Percentiles rank a stretch among this genome's conserved stretches.
Conservation (phyloP, 1,284 basidiomycete genomes). For the Cutaneotrichosporon spelunceum region DNA sequence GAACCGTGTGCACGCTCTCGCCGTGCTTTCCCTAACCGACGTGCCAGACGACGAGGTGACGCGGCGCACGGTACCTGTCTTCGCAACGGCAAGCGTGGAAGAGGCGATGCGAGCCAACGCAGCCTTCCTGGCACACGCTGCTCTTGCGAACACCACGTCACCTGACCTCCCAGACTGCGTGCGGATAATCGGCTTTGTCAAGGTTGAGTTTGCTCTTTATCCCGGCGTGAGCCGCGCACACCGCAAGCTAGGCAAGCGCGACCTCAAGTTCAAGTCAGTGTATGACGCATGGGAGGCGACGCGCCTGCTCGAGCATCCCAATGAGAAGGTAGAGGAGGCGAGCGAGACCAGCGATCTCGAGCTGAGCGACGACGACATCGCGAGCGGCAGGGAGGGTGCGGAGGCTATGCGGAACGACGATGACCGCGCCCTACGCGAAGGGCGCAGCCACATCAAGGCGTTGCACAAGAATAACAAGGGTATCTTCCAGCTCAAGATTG, state of each 20-base stretch:
- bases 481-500: constrained; percentile 50
- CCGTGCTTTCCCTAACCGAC: constrained; percentile 35
- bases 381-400: constrained; percentile 12
- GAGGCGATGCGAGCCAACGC: constrained; percentile 25
- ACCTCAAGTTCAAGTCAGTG: constrained; percentile 41
- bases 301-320: constrained; percentile 9
- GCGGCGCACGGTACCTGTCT: constrained; percentile 35
- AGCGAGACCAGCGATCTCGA: constrained; percentile 10
- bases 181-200: constrained; percentile 34
- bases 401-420: constrained; percentile 24
- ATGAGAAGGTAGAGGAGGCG: neutral
- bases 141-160: neutral
- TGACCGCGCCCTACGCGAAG: constrained; percentile 30
- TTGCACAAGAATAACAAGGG: constrained; percentile 43
- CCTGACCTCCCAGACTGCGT: neutral
- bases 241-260: constrained; percentile 39
- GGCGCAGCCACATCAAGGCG: constrained; percentile 40
- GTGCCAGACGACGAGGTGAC: constrained; percentile 33
- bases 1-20: constrained; percentile 38
- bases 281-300: constrained; percentile 49
- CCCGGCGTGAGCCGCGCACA: constrained; percentile 45
- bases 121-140: neutral
- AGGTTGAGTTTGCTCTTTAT: constrained; percentile 34
- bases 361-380: constrained; percentile 8
- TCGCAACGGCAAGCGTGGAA: constrained; percentile 35